Evolutionary conservation across 2,329 filamentous ascomycete species (phyloP), one percentile per base, ranked within the genome.

Genomic region (Coniochaeta sp.): DNA sequence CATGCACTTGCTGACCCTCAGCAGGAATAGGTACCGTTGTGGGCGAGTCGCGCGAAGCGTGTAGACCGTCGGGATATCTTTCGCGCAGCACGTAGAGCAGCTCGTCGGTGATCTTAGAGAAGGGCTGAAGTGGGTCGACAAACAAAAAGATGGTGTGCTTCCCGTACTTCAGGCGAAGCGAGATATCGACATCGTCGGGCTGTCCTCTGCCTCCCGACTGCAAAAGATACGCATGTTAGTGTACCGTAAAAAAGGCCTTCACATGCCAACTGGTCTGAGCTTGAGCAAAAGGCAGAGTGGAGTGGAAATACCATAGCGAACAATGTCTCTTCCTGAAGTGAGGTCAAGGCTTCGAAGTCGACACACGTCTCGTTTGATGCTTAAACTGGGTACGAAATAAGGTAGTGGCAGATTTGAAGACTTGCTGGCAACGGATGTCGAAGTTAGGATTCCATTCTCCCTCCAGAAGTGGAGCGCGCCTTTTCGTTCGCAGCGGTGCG

Each of bases 161-260:
- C 69, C 88, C 86, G 70, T 89, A 82, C 72, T 91, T 91, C 75
- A 93, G 86, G 62, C 87, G 82, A 59, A 93, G 75, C 10, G 88
- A 90, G 66, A 84, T 79, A 65, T 81, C 77, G n/a, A 79, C 74
- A 52, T 84, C 79, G 62, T 66, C 65, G 34, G 38, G 34, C 34
- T 57, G 34, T 30, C 9, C 55, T 7, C 36, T 30, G 30, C 22
- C 12, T n/a, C 28, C 57, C 24, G 57, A 57, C 63, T 64, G 58
- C 24, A 55, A 2, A 6, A 17, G 30, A 30, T 28, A n/a, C 17
- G n/a, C 6, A 28, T 57, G 56, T 58, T 42, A 57, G 34, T 7
- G 2, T 4, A 22, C 4, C 7, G 3, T 2, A n/a, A 19, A 47
- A 47, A 19, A 24, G 42, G 19, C 24, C 3, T 47, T 22, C 4